phyloP scores from a whole-genome alignment of 2,329 filamentous ascomycete species.

The Rhynchosporium agropyri region DNA sequence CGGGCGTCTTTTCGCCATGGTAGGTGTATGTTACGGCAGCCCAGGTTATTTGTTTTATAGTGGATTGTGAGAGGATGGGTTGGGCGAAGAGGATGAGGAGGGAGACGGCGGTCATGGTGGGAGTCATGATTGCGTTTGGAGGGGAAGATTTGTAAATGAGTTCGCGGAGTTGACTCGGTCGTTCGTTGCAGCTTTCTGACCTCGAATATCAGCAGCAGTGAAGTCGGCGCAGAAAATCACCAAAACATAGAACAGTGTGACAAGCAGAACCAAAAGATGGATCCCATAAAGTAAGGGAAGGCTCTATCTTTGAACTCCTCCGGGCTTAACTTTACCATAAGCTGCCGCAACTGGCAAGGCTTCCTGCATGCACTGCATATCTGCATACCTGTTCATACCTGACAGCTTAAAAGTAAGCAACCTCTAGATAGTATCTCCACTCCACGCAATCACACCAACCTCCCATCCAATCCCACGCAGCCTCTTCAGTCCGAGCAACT shows the following conservation, averaged over 20 bases:
- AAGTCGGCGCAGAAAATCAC: background rate
- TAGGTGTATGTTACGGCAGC: conserved; percentile 40
- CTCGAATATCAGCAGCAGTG: background rate
- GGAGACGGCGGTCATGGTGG: conserved; percentile 4
- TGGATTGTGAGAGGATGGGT: conserved; percentile 10
- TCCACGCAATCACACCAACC: background rate
- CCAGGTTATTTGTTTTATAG: conserved; percentile 35
- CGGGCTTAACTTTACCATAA: background rate
- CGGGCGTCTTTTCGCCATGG: conserved; percentile 57
- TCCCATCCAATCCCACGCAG: background rate
- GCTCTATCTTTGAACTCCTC: conserved; percentile 3
- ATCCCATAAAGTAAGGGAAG: conserved; percentile 5
- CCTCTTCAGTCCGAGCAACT: too few species aligned
- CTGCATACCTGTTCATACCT: background rate
- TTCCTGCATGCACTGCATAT: background rate
- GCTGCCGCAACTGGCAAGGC: conserved; percentile 9
- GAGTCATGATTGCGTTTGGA: background rate
- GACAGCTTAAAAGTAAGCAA: background rate
- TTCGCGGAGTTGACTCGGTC: background rate
- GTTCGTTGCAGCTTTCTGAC: conserved; percentile 6
- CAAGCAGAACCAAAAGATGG: conserved; percentile 4
- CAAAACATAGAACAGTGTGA: background rate
- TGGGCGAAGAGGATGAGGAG: background rate
- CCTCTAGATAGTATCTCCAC: background rate
- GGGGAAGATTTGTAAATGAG: background rate